Evolutionary conservation across 2,329 filamentous ascomycete species (phyloP), one percentile per base, ranked within the genome.

Genomic region (Fusarium compactum): DNA sequence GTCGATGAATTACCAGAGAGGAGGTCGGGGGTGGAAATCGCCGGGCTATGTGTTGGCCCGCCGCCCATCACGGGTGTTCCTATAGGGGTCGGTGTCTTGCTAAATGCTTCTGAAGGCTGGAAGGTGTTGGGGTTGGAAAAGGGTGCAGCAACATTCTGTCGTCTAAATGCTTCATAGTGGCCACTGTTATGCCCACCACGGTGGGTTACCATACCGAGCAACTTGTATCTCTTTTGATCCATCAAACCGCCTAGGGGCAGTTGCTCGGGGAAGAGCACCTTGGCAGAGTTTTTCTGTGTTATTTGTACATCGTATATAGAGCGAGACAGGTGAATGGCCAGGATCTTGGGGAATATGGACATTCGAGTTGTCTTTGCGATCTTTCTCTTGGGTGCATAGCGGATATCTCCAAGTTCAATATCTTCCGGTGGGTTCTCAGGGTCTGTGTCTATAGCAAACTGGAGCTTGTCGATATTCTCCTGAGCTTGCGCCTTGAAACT

Each of bases 101-200:
- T 93, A 76, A 93, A 95, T 34, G 91, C 89, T 9, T 90, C 91
- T 40, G 92, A 92, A 8, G 87, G 86, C 65, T 92, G 91, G 80
- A 97, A 95, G 0, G 90, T 90, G 72, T 92, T 91, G 0, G 92
- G 90, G 10, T 95, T 98, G 2, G 93, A 92, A 77, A 90, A 98
- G 0, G 95, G 95, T 5, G 91, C 83, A 53, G 91, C 89, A 11
- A 93, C 82, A 62, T 93, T 91, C 80, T 98, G 96, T 40, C 96
- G 89, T 34, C 96, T 88, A 80, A 98, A 98, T 1, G 94, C 95
- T 79, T 99, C 96, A 82, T 99, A 99, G 78, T 99, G 96, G 1
- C 96, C 96, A 75, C 94, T 97, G 77, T 97, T 91, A 78, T 99
- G 96, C 67, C 93, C 97, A 40, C 96, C 96, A 76, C 97, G 97